Percentiles rank a stretch among this genome's conserved stretches.
Conservation (phyloP, 495 filamentous ascomycete genomes). For the Podospora tetraspora region DNA sequence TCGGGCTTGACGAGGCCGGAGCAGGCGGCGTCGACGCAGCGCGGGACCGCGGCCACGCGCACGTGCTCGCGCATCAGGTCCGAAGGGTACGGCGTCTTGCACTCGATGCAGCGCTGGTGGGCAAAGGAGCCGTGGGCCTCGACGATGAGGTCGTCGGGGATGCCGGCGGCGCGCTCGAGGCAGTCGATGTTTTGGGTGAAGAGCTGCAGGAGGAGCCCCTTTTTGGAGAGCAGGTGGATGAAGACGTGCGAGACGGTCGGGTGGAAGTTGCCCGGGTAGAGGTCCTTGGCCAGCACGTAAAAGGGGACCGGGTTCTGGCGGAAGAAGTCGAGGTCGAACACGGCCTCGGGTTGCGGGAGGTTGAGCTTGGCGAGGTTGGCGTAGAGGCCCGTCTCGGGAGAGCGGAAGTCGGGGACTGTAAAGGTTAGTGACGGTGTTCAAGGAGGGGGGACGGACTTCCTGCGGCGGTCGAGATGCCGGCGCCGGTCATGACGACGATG, state of each 20-base stretch:
- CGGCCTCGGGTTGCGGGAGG: constrained; percentile 69
- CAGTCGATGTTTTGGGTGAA: constrained; percentile 99
- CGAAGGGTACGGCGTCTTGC: constrained; percentile 63
- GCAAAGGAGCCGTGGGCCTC: constrained; percentile 97
- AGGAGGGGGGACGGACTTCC: constrained; percentile 40
- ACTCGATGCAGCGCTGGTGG: constrained; percentile 83
- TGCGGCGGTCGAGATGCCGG: constrained; percentile 56
- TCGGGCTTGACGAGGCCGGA: constrained; percentile 88
- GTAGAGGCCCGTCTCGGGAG: constrained; percentile 69
- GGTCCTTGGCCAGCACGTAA: constrained; percentile 82
- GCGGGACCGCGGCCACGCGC: constrained; percentile 56
- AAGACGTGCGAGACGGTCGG: constrained; percentile 88
- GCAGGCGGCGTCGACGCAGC: constrained; percentile 55
- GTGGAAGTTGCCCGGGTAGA: constrained; percentile 86
- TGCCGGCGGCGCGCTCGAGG: constrained; percentile 80
- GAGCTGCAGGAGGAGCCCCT: constrained; percentile 71
- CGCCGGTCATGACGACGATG: constrained; percentile 76
- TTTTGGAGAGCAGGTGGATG: constrained; percentile 64
- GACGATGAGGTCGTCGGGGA: constrained; percentile 73
- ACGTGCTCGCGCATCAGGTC: constrained; percentile 67
- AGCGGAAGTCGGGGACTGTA: constrained; percentile 69
- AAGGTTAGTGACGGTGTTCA: constrained; percentile 19
- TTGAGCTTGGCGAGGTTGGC: constrained; percentile 79
- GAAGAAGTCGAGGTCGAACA: constrained; percentile 89
- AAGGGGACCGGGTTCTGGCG: constrained; percentile 78